Base-by-base conservation (phyloP, 179 eudicot genomes). In the Beta macrorhiza region DNA sequence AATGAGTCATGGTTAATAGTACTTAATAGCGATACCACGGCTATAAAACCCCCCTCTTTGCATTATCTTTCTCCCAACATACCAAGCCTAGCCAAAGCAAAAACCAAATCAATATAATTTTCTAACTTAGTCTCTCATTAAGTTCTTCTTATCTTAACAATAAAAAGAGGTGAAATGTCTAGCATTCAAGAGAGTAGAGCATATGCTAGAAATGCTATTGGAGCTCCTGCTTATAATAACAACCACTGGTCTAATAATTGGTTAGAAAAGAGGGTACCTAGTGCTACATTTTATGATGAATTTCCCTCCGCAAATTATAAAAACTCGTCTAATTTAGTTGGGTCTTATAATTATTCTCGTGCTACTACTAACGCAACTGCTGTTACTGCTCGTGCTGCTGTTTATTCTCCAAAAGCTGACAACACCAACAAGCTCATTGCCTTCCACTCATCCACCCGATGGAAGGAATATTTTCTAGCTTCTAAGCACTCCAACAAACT, bases 401-500 rank as follows among this genome's bases (percentile, higher is more conserved):
- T n/a, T 42, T 68, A 4, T 32, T 17, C 13, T 37, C 6, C 51
- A 1, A 68, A 15, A 37, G 22, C n/a, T 0, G 22, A 29, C 4
- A 68, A 44, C 19, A 9, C 22, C 20, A 72, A 73, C 9, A 52
- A 59, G 32, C 59, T 74, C 12, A 74, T 79, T 4, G 72, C 63
- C 8, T 79, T 83, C 56, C 82, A 83, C 42, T 74, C 79, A 22
- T 45, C 69, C 2, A n/a, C 63, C 19, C 11, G 73, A 10, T 83
- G 82, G 85, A 79, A 45, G 70, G 76, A 65, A 22, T 83, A 74
- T 49, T 51, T 74, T 67, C 79, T 74, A 42, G 82, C 76, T 19
- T 79, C 76, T 17, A 79, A 79, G 47, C 37, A 74, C 32, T 78
- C 81, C 45, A 75, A 82, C 59, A 77, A 82, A 52, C 74, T 82